Evolutionary conservation across 257 asterid species (phyloP).

Genomic region (Capsicum pubescens): DNA sequence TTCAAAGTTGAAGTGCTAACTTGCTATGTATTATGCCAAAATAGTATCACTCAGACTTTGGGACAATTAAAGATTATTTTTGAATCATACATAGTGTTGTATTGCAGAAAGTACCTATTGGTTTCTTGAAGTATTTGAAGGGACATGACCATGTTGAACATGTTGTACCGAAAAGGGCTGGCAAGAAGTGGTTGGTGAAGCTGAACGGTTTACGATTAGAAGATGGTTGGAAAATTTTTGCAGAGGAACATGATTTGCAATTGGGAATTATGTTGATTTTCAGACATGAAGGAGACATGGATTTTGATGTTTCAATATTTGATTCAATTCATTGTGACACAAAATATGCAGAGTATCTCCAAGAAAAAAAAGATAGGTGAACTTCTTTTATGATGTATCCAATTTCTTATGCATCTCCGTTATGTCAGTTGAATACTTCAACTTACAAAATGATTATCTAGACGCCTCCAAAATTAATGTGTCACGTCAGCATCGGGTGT

Average conservation of each 20-base stretch:
- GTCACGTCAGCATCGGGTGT: too few species aligned
- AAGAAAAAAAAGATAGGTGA: not conserved
- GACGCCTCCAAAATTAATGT: too few species aligned
- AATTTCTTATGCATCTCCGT: too few species aligned
- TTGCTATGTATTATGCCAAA: too few species aligned
- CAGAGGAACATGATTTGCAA: slow-evolving; percentile 28
- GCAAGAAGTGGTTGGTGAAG: slow-evolving; percentile 29
- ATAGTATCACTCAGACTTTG: too few species aligned
- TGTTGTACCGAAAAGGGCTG: slow-evolving; percentile 28
- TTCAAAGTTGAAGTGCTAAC: too few species aligned
- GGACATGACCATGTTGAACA: not conserved
- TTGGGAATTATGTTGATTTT: slow-evolving; percentile 33
- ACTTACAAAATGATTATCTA: too few species aligned
- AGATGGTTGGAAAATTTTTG: slow-evolving; percentile 35
- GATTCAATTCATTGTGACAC: slow-evolving; percentile 21
- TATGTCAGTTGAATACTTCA: too few species aligned
- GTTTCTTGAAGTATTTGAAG: slow-evolving; percentile 27
- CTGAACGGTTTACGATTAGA: not conserved
- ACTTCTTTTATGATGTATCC: too few species aligned
- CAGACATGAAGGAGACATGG: slow-evolving; percentile 36
- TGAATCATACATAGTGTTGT: not conserved
- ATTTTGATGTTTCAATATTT: slow-evolving; percentile 27
- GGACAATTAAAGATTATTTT: not conserved
- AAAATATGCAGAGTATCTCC: not conserved
- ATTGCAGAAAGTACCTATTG: slow-evolving; percentile 28